A percentile compares a stretch with the other conserved stretches of the same genome.
Conservation (phyloP, 768 basidiomycete species). For the Lentinula edodes region DNA sequence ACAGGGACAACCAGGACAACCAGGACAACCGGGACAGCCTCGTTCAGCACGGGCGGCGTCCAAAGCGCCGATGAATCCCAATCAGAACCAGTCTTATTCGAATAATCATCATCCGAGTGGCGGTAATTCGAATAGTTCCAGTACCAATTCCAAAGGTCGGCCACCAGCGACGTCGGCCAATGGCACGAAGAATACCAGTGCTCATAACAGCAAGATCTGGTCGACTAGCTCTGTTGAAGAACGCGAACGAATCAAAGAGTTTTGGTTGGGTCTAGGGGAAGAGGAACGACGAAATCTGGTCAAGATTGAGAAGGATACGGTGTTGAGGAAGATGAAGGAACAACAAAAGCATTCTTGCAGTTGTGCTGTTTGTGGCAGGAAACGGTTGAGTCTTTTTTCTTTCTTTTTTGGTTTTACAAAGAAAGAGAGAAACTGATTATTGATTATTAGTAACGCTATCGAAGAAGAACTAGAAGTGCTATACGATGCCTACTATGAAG, state of each 20-base stretch:
- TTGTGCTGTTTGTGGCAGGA: slow-evolving; percentile 94
- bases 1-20: slow-evolving; percentile 10
- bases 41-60: slow-evolving; percentile 43
- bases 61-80: slow-evolving; percentile 51
- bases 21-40: neutral
- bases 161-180: slow-evolving; percentile 17
- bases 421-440: neutral
- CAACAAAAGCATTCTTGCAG: slow-evolving; percentile 95
- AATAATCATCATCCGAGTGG: slow-evolving; percentile 41
- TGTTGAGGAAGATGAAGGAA: slow-evolving; percentile 98
- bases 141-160: slow-evolving; percentile 16
- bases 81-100: slow-evolving; percentile 30
- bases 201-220: slow-evolving; percentile 84
- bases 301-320: slow-evolving; percentile 97
- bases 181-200: slow-evolving; percentile 12
- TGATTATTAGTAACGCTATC: slow-evolving; percentile 74
- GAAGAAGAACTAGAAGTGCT: slow-evolving; percentile 99
- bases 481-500: slow-evolving; percentile 99
- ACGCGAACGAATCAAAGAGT: slow-evolving; percentile 95
- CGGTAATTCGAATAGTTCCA: slow-evolving; percentile 12
- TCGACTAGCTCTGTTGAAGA: slow-evolving; percentile 89
- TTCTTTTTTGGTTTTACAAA: slow-evolving; percentile 11
- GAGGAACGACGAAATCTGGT: slow-evolving; percentile 88
- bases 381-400: slow-evolving; percentile 65
- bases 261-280: slow-evolving; percentile 93